Conservation (phyloP, 176 grass and related monocot genomes). For the Avena insularis region DNA sequence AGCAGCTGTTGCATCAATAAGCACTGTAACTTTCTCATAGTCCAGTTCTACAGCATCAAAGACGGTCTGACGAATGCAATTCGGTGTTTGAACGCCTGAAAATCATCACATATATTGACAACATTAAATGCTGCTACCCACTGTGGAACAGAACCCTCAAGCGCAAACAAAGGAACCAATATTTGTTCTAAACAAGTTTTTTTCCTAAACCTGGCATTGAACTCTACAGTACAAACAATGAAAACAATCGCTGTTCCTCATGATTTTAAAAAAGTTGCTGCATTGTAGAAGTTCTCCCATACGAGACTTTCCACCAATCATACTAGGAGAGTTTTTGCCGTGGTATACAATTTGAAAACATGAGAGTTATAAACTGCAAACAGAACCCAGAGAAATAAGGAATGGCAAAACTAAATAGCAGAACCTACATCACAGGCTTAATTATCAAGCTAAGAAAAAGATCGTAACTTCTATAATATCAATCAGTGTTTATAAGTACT, state of each 20-base stretch:
- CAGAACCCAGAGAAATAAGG: no score
- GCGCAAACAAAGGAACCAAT: background rate
- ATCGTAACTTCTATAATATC: background rate
- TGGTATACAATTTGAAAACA: no score
- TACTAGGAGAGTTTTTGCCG: background rate
- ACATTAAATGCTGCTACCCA: background rate
- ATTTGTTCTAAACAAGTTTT: constrained; percentile 10
- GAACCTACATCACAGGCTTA: no score
- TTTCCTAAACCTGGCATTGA: constrained; percentile 3
- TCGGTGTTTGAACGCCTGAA: constrained; percentile 92
- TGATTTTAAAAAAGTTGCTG: background rate
- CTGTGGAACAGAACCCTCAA: background rate
- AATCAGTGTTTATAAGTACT: constrained; percentile 34
- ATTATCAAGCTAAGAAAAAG: constrained; percentile 2
- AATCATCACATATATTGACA: constrained; percentile 22
- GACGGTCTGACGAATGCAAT: constrained; percentile 91
- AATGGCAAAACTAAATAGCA: no score
- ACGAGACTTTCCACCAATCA: background rate
- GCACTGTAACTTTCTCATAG: constrained; percentile 73
- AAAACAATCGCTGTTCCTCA: background rate
- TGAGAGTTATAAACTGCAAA: no score
- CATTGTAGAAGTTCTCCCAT: background rate
- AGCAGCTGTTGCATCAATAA: constrained; percentile 92
- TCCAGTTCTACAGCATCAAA: constrained; percentile 91
- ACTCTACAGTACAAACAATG: constrained; percentile 7